phyloP scores from a whole-genome alignment of 805 yeast genomes.

The Starmerella khaoyaiensis region DNA sequence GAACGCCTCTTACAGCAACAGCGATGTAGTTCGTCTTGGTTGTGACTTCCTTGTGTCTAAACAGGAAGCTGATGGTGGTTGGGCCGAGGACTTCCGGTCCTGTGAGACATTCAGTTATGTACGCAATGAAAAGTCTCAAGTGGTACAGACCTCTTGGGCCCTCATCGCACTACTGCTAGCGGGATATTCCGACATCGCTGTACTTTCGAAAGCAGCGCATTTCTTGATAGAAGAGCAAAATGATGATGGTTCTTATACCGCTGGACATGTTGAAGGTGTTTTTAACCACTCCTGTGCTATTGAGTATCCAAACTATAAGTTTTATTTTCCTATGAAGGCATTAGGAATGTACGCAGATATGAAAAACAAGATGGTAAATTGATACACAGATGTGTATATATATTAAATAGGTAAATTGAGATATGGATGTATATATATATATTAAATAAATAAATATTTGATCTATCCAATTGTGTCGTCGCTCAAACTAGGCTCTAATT shows the following conservation, averaged over 20 bases:
- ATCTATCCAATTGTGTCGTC: no score
- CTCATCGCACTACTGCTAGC: constrained; percentile 69
- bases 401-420: no score
- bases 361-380: not conserved
- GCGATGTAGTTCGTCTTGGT: constrained; percentile 52
- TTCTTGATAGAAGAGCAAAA: constrained; percentile 56
- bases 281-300: constrained; percentile 90
- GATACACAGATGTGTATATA: not conserved
- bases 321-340: constrained; percentile 83
- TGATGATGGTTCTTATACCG: constrained; percentile 69
- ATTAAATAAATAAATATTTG: no score
- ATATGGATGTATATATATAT: no score
- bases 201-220: constrained; percentile 49
- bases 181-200: constrained; percentile 55
- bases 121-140: constrained; percentile 45
- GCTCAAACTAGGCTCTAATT: no score
- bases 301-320: constrained; percentile 89
- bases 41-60: constrained; percentile 71
- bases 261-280: constrained; percentile 84
- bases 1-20: constrained; percentile 48
- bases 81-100: constrained; percentile 92
- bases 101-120: constrained; percentile 73
- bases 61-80: constrained; percentile 85
- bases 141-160: constrained; percentile 92
- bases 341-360: constrained; percentile 50